Evolutionary conservation across 148 eudicot species (phyloP).

Genomic region (Rhododendron ferrugineum): DNA sequence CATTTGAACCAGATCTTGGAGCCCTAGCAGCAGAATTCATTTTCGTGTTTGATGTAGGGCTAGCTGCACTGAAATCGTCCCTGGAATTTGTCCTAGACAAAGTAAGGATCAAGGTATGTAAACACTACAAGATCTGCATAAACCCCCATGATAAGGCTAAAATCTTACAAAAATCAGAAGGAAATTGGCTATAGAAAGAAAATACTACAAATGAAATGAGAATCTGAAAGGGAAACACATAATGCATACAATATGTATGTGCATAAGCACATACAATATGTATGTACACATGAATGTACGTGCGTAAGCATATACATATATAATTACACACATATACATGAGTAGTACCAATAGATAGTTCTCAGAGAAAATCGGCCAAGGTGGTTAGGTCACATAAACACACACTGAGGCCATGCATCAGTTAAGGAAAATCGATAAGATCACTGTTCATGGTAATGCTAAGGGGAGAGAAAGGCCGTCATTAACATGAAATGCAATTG

Average conservation of each 20-base stretch:
- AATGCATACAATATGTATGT: not conserved
- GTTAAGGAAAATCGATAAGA: not conserved
- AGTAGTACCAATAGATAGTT: not conserved
- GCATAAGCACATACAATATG: not conserved
- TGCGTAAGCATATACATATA: not conserved
- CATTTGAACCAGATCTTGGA: slow-evolving; percentile 48
- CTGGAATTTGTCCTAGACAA: slow-evolving; percentile 36
- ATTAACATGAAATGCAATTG: not conserved
- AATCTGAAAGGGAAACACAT: not conserved
- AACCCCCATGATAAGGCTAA: not conserved
- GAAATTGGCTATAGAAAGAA: not conserved
- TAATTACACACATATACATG: not conserved
- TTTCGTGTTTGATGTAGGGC: slow-evolving; percentile 50
- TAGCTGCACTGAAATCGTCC: slow-evolving; percentile 49
- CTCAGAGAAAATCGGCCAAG: not conserved
- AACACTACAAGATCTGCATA: not conserved
- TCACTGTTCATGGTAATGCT: not conserved
- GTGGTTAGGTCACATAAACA: not conserved
- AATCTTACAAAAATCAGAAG: not conserved
- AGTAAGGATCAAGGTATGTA: not conserved
- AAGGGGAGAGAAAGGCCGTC: not conserved
- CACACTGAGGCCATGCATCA: not conserved
- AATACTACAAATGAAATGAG: not conserved
- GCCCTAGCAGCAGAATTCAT: slow-evolving; percentile 39
- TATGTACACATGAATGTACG: not conserved